Evolutionary conservation across 305 asterid genomes (phyloP), one percentile per base, ranked within the genome.

Genomic region (Lippia alba): DNA sequence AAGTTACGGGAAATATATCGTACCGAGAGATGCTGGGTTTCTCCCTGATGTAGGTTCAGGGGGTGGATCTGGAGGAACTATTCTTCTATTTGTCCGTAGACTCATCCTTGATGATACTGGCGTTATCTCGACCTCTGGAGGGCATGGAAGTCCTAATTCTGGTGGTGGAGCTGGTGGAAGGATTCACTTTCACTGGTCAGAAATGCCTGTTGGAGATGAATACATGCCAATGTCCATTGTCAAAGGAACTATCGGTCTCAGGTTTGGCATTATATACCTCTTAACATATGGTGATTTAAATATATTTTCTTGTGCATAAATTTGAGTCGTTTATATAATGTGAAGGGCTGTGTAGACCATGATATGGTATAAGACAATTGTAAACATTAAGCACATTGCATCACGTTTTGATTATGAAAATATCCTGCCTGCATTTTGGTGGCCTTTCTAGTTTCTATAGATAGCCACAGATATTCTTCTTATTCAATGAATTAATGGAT

Each of bases 111-210:
- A 80, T 67, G 75, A 77, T 64, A 82, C 79, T 8, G 86, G 89
- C 69, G 75, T 68, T 56, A 71, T 92, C 82, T 92, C 98, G 50
- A 83, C 89, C 49, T 71, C 75, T 58, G 98, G 98, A 62, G 98
- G 98, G 68, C 83, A 81, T 79, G 98, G 98, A 67, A 80, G 94
- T 75, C 79, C 81, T 49, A 79, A 85, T 77, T 86, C 91, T 15
- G 96, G 97, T 11, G 98, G 98, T 46, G 98, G 98, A 63, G 98
- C 91, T 18, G 98, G 96, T 65, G 98, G 98, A 79, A 84, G 98
- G 81, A 76, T 90, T 88, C 94, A 88, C 78, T 88, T 92, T 80
- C 98, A 92, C 71, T 92, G 98, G 96, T 84, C 96, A 62, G 96
- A 87, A 57, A 82, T 92, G 63, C 76, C 85, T 48, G 75, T 70